Evolutionary conservation across 345 rosid species (phyloP), one percentile per base, ranked within the genome.

Genomic region (Chamaenerion angustifolium): DNA sequence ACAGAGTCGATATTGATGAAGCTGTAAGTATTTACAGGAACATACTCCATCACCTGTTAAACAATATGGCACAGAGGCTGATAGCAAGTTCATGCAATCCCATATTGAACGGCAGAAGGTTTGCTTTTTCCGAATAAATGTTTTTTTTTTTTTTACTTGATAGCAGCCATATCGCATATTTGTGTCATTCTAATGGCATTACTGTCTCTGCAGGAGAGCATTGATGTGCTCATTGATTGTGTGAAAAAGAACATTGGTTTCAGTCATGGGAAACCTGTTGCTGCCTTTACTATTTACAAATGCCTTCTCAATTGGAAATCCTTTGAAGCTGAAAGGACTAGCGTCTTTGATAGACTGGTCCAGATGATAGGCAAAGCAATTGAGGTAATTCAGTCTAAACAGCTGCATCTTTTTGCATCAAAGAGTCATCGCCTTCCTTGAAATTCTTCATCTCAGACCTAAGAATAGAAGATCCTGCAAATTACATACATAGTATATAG

Each of bases 221-320:
- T 90, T 58, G 98, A 83, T 57, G 75, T 87, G 44, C 93, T 90
- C 55, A 81, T 90, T 54, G 65, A 64, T 48, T 78, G 89, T 64
- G 98, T 90, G 37, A 58, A 37, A 51, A 72, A 72, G 43, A 80
- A 80, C 69, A 69, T 90, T 46, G 95, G 92, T 15, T 83, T 72
- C 69, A 81, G 85, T 69, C 73, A 83, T 15, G 95, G 77, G 48
- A 90, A 90, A 64, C 85, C 98, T 45, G 58, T 81, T 69, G 95
- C 98, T 13, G 98, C 95, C 53, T 79, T 86, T 73, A 86, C 98
- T 55, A 83, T 83, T 59, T 90, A 85, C 65, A 86, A 72, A 63
- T 90, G 95, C 68, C 98, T 86, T 62, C 92, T 89, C 60, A 83
- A 86, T 43, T 83, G 98, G 96, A 90, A 90, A 63, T 90, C 92